Conservation (phyloP, 352 stramenopile genomes). For the Globisporangium recalcitrans region DNA sequence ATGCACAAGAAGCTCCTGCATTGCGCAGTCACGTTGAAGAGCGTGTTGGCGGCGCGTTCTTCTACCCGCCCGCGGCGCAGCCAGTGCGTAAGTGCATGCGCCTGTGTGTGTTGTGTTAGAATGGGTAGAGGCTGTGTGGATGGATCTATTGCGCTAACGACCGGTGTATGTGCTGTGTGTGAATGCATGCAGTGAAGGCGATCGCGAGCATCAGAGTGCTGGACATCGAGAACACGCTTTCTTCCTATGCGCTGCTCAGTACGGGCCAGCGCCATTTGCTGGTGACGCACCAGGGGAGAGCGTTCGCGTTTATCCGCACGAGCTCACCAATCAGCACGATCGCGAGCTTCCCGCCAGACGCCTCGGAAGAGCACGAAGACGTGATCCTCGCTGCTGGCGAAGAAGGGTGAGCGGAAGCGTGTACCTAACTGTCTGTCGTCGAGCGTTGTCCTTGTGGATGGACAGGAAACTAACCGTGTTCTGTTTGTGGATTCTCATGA, state of each 20-base stretch:
- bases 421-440: neutral
- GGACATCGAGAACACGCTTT: conserved; percentile 48
- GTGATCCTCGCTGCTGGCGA: conserved; percentile 38
- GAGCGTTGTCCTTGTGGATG: neutral
- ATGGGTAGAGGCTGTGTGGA: neutral
- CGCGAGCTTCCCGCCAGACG: conserved; percentile 14
- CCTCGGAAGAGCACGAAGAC: conserved; percentile 20
- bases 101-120: neutral
- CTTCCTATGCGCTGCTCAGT: conserved; percentile 43
- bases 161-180: neutral
- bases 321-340: conserved; percentile 29
- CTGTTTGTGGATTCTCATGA: neutral
- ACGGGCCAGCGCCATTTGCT: conserved; percentile 42
- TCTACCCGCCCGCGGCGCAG: conserved; percentile 25
- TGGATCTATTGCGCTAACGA: neutral
- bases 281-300: conserved; percentile 34
- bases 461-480: neutral
- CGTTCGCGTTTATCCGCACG: conserved; percentile 26
- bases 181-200: conserved; percentile 17
- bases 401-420: conserved; percentile 29
- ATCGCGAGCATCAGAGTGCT: conserved; percentile 30
- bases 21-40: neutral
- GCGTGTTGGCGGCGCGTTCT: conserved; percentile 15
- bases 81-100: conserved; percentile 13
- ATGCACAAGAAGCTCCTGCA: neutral